Evolutionary conservation across 306 rosid species (phyloP).

Genomic region (Benincasa hispida): DNA sequence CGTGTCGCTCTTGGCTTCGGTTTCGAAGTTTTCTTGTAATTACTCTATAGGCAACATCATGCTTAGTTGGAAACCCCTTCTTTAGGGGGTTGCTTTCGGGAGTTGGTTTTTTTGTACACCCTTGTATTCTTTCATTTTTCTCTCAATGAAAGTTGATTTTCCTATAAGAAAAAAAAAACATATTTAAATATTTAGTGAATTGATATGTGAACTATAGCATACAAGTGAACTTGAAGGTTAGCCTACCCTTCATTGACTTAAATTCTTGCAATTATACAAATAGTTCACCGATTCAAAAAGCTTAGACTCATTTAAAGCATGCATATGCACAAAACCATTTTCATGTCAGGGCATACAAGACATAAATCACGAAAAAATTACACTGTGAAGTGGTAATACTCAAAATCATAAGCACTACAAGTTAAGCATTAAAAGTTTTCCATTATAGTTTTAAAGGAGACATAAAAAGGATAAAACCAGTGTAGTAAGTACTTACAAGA

Average conservation of each 20-base stretch:
- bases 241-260: not conserved
- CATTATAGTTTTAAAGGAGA: not conserved
- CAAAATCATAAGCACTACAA: not conserved
- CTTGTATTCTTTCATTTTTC: too few relatives aligned
- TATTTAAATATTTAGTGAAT: too few relatives aligned
- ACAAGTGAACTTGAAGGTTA: not conserved
- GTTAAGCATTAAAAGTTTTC: not conserved
- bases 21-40: too few relatives aligned
- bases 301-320: not conserved
- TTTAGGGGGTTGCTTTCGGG: too few relatives aligned
- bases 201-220: not conserved
- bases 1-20: too few relatives aligned
- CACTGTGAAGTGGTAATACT: not conserved
- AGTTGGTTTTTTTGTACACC: too few relatives aligned
- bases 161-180: too few relatives aligned
- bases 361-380: not conserved
- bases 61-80: too few relatives aligned
- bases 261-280: not conserved
- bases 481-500: constrained; percentile 25
- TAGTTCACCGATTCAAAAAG: not conserved
- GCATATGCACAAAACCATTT: not conserved
- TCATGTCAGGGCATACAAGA: not conserved
- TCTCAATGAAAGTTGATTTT: too few relatives aligned
- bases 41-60: too few relatives aligned
- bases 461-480: not conserved